Evolutionary conservation across 2,329 filamentous ascomycete species (phyloP).

Genomic region (Boeremia exigua): DNA sequence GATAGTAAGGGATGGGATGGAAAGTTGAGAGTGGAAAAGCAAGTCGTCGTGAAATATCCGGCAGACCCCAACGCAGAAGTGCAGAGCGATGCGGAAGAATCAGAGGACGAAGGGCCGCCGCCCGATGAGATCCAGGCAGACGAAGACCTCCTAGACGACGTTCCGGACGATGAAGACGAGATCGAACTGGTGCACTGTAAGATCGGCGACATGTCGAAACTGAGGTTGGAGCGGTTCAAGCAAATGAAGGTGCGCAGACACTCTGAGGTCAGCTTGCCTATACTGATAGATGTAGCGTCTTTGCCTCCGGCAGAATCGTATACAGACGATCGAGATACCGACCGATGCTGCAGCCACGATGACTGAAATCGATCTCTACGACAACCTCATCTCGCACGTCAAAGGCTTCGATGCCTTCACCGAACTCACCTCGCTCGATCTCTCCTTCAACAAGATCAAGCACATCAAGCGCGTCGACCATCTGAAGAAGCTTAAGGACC

Average conservation of each 20-base stretch:
- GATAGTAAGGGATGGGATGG: conserved; percentile 76
- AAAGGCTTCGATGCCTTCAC: conserved; percentile 79
- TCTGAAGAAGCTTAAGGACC: conserved; percentile 76
- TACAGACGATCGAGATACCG: conserved; percentile 80
- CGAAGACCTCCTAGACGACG: conserved; percentile 65
- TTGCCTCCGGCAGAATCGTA: conserved; percentile 91
- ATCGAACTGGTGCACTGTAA: conserved; percentile 91
- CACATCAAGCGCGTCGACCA: conserved; percentile 90
- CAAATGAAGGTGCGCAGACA: conserved; percentile 62
- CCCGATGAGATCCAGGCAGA: conserved; percentile 43
- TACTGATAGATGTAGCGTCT: conserved; percentile 60
- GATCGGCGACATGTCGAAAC: conserved; percentile 75
- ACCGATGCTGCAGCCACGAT: conserved; percentile 69
- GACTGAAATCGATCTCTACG: conserved; percentile 90
- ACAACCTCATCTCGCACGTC: conserved; percentile 90
- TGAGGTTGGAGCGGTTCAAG: conserved; percentile 83
- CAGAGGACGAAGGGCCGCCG: conserved; percentile 64
- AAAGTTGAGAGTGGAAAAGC: conserved; percentile 76
- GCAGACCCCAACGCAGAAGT: conserved; percentile 64
- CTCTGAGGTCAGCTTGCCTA: background rate
- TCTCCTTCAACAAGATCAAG: conserved; percentile 99
- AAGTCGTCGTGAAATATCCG: conserved; percentile 41
- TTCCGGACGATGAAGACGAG: conserved; percentile 59
- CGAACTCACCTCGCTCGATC: conserved; percentile 78
- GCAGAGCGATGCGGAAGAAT: conserved; percentile 84